phyloP scores from a whole-genome alignment of 163 green algal genomes.

The Chlamydomonas reinhardtii region DNA sequence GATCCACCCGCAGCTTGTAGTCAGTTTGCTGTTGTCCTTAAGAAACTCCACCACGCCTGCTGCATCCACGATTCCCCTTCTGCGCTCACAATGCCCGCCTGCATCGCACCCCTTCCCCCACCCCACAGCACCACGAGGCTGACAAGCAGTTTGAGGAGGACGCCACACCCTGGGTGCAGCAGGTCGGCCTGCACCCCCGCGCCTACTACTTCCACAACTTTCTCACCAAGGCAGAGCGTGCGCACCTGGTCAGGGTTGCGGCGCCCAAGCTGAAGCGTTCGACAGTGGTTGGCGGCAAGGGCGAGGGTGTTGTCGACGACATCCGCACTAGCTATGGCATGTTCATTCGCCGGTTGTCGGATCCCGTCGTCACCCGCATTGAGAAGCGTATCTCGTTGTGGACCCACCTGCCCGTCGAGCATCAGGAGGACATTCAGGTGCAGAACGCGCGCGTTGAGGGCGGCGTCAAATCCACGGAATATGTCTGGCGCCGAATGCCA shows the following conservation, averaged over 20 bases:
- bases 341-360: constrained; percentile 62
- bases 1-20: no score
- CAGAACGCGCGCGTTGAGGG: background rate
- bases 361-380: constrained; percentile 59
- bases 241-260: constrained; percentile 53
- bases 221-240: constrained; percentile 49
- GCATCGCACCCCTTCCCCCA: no score
- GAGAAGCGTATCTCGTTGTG: constrained; percentile 62
- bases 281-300: constrained; percentile 59
- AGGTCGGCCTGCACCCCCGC: constrained; percentile 46
- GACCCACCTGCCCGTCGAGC: constrained; percentile 59
- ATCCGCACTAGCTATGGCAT: constrained; percentile 73
- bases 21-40: no score
- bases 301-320: constrained; percentile 58
- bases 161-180: constrained; percentile 46
- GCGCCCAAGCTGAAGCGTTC: constrained; percentile 68
- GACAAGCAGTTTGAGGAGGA: constrained; percentile 41
- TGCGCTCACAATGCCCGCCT: no score
- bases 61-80: no score
- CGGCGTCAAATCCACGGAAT: no score
- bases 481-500: no score
- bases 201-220: constrained; percentile 64
- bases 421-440: constrained; percentile 56
- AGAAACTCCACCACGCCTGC: no score
- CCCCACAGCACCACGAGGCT: constrained; percentile 9